Evolutionary conservation across 2,329 filamentous ascomycete genomes (phyloP).

Genomic region (Trichothecium sympodiale): DNA sequence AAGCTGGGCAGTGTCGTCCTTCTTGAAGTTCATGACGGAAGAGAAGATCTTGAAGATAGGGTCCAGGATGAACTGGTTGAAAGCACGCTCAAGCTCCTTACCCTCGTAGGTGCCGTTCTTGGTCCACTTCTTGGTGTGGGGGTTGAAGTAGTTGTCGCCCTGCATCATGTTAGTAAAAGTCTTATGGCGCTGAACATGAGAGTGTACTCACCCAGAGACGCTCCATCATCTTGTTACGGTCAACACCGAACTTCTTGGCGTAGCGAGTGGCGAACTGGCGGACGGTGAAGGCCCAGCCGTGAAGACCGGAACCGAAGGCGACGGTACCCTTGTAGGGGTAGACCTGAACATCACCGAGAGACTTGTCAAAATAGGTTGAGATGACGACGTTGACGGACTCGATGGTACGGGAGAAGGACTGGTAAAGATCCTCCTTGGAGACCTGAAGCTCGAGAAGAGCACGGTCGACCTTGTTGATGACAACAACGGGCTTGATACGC

Average conservation of each 20-base stretch:
- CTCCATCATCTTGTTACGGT: conserved; percentile 99
- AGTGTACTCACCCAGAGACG: conserved; percentile 77
- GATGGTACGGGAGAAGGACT: conserved; percentile 98
- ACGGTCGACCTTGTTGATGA: conserved; percentile 99
- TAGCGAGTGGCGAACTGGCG: conserved; percentile 94
- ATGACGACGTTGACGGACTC: conserved; percentile 99
- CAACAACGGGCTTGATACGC: conserved; percentile 98
- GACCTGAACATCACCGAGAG: conserved; percentile 94
- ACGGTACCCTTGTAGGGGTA: conserved; percentile 97
- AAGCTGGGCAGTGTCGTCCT: conserved; percentile 73
- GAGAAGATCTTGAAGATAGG: conserved; percentile 99
- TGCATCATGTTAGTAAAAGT: conserved; percentile 12
- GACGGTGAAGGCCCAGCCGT: conserved; percentile 99
- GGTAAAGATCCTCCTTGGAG: conserved; percentile 97
- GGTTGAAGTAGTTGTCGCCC: conserved; percentile 99
- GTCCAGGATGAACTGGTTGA: conserved; percentile 99
- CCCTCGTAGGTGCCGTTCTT: conserved; percentile 75
- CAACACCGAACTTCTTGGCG: conserved; percentile 99
- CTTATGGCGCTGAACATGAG: conserved; percentile 3
- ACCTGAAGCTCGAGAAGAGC: conserved; percentile 98
- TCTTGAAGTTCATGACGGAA: conserved; percentile 97
- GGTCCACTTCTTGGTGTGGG: conserved; percentile 99
- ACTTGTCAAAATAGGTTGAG: conserved; percentile 96
- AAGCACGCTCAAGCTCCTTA: conserved; percentile 89
- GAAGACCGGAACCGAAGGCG: conserved; percentile 98